Base-by-base conservation (phyloP, 2,329 filamentous ascomycete species). In the Saccharata proteae region DNA sequence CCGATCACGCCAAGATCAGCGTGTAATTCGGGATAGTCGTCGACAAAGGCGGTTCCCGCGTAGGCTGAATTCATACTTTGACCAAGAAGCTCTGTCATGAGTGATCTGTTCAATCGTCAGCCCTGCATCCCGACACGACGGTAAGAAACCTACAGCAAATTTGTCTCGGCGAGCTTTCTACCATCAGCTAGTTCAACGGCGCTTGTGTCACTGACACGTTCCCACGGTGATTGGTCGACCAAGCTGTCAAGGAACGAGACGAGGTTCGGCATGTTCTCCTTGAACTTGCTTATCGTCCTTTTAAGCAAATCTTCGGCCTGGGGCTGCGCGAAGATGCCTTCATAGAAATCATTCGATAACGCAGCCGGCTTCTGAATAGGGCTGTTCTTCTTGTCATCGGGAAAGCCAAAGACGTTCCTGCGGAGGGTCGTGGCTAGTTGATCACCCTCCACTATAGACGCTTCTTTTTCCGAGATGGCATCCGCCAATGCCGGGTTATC, bases 181-280 rank as follows among this genome's bases (percentile, higher is more conserved):
- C 48, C 55, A n/a, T 51, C 48, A 2, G 54, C 45, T 20, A 52
- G 41, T 11, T 65, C 62, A 4, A 57, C 46, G 7, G 60, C 42
- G 3, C 44, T 44, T 2, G 67, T 55, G 14, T 65, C 48, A 3
- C 52, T 51, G 1, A 67, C 61, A 19, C 70, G 64, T 45, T 80
- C 75, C 74, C 75, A 79, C 2, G 59, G 57, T 42, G 64, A 62
- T 38, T 77, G 70, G 43, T 80, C 74, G 15, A 79, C 69, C 3
- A 64, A 54, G 12, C 70, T 74, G 6, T 62, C 57, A 21, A 62
- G 64, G 42, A 74, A 76, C 1, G 71, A 72, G 22, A 77, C 62
- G 19, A 80, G 48, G 32, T 71, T 66, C 4, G 68, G 65, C 8
- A 69, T 57, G 12, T 63, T 57, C 5, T 52, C 47, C 37, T 65